A percentile compares a stretch with the other conserved stretches of the same genome.
phyloP scores from a whole-genome alignment of 1,139 yeast species.

The Scheffersomyces titani region DNA sequence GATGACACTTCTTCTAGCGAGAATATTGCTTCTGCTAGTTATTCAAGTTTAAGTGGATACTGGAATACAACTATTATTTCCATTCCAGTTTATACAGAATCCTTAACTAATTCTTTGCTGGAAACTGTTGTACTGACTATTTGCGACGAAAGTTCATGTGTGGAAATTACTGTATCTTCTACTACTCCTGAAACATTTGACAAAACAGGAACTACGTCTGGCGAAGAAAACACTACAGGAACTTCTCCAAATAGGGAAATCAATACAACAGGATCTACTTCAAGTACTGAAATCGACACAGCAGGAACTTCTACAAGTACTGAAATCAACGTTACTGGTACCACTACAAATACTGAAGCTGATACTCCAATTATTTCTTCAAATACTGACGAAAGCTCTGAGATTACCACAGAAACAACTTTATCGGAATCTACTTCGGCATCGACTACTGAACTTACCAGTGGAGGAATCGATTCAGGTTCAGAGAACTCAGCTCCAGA shows the following conservation, averaged over 20 bases:
- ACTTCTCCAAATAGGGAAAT: no score
- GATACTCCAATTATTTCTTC: neutral
- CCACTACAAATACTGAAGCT: no score
- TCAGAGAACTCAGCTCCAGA: neutral
- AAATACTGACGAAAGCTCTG: neutral
- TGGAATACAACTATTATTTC: neutral
- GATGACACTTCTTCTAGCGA: neutral
- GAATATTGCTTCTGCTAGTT: neutral
- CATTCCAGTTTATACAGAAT: neutral
- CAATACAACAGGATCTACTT: no score
- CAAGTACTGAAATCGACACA: no score
- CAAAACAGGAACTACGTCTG: no score
- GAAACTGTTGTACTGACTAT: neutral
- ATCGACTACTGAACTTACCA: neutral
- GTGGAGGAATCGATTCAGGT: no score
- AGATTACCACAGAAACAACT: neutral
- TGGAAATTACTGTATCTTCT: neutral
- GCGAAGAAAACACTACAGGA: no score
- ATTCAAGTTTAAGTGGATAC: neutral
- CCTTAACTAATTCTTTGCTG: neutral
- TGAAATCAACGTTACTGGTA: no score
- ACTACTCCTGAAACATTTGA: neutral
- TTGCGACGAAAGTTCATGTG: neutral
- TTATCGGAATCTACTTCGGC: neutral
- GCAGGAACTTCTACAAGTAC: no score